These are phyloP conservation scores for Buxus sempervirens DNA, from an alignment of 164 flowering plant species.

Conservation along the genomic window DNA sequence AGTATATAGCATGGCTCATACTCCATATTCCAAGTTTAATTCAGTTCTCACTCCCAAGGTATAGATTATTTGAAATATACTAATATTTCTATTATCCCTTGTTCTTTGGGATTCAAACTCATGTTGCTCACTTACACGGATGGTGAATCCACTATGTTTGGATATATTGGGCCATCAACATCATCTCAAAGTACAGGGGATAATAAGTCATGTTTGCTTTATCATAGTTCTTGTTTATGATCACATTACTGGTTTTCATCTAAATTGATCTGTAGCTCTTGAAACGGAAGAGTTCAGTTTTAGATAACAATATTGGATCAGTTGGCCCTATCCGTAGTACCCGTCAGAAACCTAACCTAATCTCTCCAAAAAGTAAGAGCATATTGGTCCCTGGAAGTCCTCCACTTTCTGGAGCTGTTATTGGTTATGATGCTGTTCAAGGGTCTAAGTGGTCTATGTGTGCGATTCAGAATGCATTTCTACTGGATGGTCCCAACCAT, in stretches of 20 bases:
- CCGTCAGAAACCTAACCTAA: slow-evolving; percentile 70
- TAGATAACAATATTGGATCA: slow-evolving; percentile 76
- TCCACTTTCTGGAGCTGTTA: slow-evolving; percentile 14
- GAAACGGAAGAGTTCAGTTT: slow-evolving; percentile 70
- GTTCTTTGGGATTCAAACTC: background rate
- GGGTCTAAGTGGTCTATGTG: slow-evolving; percentile 18
- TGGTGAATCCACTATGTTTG: slow-evolving; percentile 24
- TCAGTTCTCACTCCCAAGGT: slow-evolving; percentile 44
- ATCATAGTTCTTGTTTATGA: background rate
- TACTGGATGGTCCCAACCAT: slow-evolving; percentile 14
- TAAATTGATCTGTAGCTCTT: slow-evolving; percentile 36
- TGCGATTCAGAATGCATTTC: slow-evolving; percentile 7
- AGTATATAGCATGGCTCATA: slow-evolving; percentile 76
- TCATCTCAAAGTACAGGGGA: slow-evolving; percentile 39
- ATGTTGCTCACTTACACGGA: slow-evolving; percentile 28
- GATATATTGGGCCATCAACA: slow-evolving; percentile 34
- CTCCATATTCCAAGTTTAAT: slow-evolving; percentile 66
- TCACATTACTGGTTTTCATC: slow-evolving; percentile 3
- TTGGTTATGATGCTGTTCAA: slow-evolving; percentile 22
- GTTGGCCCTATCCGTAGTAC: slow-evolving; percentile 78
- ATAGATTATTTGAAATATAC: background rate
- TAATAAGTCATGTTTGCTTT: background rate
- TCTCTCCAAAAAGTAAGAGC: slow-evolving; percentile 33
- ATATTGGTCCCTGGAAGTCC: slow-evolving; percentile 18
- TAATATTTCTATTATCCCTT: background rate